Evolutionary conservation across 345 rosid genomes (phyloP).

Genomic region (Corchorus capsularis): DNA sequence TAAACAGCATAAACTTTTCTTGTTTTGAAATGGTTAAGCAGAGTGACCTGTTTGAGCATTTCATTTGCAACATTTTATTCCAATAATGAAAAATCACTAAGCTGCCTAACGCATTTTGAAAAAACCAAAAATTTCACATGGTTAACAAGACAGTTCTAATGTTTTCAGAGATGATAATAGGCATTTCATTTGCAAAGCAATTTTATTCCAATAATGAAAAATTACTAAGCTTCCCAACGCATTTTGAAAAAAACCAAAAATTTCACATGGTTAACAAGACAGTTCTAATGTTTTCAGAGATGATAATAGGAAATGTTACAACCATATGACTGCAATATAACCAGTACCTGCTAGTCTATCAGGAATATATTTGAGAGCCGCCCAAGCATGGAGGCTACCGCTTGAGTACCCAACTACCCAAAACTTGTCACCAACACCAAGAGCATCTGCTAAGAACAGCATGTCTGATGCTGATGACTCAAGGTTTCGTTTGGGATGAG

Average conservation of each 20-base stretch:
- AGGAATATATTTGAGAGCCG: conserved; percentile 68
- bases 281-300: background rate
- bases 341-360: conserved; percentile 56
- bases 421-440: conserved; percentile 55
- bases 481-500: conserved; percentile 58
- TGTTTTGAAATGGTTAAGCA: background rate
- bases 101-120: too few species aligned
- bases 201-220: background rate
- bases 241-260: background rate
- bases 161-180: too few species aligned
- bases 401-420: conserved; percentile 74
- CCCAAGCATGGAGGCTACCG: conserved; percentile 74
- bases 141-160: too few species aligned
- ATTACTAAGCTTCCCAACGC: background rate
- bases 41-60: background rate
- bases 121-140: too few species aligned
- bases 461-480: conserved; percentile 65
- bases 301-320: background rate
- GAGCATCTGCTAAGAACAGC: conserved; percentile 48
- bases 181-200: background rate
- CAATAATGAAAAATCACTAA: too few species aligned
- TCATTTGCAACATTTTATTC: too few species aligned
- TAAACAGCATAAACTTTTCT: background rate
- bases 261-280: background rate
- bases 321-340: conserved; percentile 5